phyloP scores from a whole-genome alignment of 352 stramenopile genomes.

The Thalassiosira exigua region DNA sequence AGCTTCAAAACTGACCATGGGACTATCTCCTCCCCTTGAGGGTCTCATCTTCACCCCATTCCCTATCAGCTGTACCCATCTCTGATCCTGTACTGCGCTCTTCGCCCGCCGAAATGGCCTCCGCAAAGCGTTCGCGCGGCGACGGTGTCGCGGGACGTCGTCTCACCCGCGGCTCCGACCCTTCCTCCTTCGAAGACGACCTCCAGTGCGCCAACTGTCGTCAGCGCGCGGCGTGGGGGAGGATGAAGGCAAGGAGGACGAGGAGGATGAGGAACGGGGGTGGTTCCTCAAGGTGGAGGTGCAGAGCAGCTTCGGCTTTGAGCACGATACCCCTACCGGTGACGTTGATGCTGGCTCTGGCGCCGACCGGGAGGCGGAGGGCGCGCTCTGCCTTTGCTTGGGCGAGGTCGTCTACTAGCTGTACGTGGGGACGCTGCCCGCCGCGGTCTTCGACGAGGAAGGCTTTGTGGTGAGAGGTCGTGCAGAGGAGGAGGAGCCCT shows the following conservation, averaged over 20 bases:
- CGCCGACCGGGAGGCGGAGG: neutral
- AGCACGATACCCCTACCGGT: neutral
- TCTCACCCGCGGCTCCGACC: too few relatives aligned
- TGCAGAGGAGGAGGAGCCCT: neutral
- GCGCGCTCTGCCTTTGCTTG: conserved; percentile 20
- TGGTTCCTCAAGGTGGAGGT: conserved; percentile 35
- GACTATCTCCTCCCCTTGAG: too few relatives aligned
- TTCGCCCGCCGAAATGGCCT: too few relatives aligned
- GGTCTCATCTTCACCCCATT: too few relatives aligned
- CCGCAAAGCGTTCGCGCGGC: too few relatives aligned
- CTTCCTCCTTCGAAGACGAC: too few relatives aligned
- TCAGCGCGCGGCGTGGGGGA: too few relatives aligned
- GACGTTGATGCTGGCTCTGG: neutral
- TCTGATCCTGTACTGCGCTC: too few relatives aligned
- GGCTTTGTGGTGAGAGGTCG: neutral
- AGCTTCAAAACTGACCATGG: too few relatives aligned
- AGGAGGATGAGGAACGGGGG: conserved; percentile 12
- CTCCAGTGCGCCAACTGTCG: too few relatives aligned
- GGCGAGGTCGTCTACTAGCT: conserved; percentile 26
- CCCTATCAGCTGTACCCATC: too few relatives aligned
- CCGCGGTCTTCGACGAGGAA: conserved; percentile 1
- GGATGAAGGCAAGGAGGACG: neutral
- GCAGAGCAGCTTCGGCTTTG: neutral
- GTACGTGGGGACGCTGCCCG: conserved; percentile 1
- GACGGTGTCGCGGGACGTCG: too few relatives aligned